Conservation (phyloP, 2,329 filamentous ascomycete genomes). For the Cladosporium austrohemisphaericum region DNA sequence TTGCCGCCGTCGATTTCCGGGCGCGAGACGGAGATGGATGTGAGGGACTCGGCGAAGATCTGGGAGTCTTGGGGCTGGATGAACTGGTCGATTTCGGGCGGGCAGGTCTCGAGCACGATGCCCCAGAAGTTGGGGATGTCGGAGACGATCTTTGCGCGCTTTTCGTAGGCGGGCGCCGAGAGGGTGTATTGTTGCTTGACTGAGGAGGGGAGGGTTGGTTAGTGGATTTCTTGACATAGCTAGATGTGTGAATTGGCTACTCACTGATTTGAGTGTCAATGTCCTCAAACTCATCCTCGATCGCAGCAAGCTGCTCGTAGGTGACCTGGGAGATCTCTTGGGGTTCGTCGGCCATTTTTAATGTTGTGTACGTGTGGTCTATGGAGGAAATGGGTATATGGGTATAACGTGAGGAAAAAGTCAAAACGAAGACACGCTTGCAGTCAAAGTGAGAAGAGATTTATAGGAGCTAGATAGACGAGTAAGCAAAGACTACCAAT, state of each 20-base stretch:
- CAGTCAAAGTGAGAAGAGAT: too few relatives aligned
- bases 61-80: conserved; percentile 76
- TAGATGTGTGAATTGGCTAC: too few relatives aligned
- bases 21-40: conserved; percentile 67
- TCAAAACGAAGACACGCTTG: too few relatives aligned
- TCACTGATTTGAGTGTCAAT: conserved; percentile 81
- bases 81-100: conserved; percentile 80
- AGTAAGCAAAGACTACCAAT: background rate
- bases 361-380: background rate
- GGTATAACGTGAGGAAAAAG: background rate
- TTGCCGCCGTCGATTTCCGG: conserved; percentile 65
- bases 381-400: background rate
- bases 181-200: conserved; percentile 57
- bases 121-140: conserved; percentile 89
- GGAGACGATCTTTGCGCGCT: conserved; percentile 66
- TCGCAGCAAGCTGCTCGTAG: conserved; percentile 72
- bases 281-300: conserved; percentile 82
- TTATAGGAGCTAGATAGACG: background rate
- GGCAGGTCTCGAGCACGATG: conserved; percentile 84
- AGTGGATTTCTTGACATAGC: conserved; percentile 15
- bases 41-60: conserved; percentile 66
- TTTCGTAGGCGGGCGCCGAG: conserved; percentile 67
- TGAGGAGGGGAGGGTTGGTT: conserved; percentile 15
- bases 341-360: conserved; percentile 6
- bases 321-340: conserved; percentile 38